A percentile compares a stretch with the other conserved stretches of the same genome.
Conservation (phyloP, 2,329 filamentous ascomycete genomes). For the Penicillium janthinellum region DNA sequence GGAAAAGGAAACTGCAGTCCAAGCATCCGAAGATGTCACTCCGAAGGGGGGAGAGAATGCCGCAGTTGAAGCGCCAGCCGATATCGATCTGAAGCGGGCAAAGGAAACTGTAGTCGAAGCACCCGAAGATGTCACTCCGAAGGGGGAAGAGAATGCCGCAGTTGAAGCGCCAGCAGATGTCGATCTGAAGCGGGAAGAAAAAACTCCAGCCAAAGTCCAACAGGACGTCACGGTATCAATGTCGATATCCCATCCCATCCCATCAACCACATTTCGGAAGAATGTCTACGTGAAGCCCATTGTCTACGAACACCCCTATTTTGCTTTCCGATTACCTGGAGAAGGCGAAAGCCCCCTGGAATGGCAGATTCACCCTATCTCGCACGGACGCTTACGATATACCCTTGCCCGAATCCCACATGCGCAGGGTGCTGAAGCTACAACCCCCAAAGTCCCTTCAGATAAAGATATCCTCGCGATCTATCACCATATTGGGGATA, state of each 20-base stretch:
- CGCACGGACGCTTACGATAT: conserved; percentile 5
- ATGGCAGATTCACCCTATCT: conserved; percentile 4
- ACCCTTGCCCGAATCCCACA: conserved; percentile 1
- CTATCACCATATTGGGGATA: conserved; percentile 4
- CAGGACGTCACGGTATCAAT: neutral
- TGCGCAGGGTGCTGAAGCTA: conserved; percentile 35
- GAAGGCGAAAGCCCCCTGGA: neutral
- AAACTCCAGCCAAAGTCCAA: neutral
- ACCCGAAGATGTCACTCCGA: neutral
- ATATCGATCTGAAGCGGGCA: too few relatives aligned
- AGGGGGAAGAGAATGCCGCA: too few relatives aligned
- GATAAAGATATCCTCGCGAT: neutral
- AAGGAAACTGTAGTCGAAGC: neutral
- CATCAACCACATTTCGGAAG: neutral
- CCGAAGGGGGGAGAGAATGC: too few relatives aligned
- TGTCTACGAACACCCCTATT: conserved; percentile 1
- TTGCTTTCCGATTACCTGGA: neutral
- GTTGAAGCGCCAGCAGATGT: neutral
- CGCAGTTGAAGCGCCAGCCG: too few relatives aligned
- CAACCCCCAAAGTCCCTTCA: neutral
- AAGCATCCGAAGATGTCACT: neutral
- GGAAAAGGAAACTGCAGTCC: neutral
- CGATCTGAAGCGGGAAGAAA: neutral
- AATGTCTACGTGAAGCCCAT: neutral
- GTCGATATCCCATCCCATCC: neutral